Base-by-base conservation (phyloP, 345 rosid species). In the Citropsis articulata region DNA sequence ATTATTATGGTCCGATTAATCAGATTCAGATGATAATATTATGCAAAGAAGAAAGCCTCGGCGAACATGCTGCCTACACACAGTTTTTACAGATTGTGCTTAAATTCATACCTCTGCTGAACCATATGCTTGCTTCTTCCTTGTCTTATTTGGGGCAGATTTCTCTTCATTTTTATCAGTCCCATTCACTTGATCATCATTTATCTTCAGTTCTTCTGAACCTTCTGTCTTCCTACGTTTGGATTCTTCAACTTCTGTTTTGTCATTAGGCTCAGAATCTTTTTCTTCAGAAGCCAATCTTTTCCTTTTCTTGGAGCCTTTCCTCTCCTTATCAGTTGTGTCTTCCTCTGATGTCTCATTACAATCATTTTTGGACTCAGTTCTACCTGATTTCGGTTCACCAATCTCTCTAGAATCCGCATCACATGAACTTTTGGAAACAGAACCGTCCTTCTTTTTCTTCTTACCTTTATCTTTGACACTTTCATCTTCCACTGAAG, bases 231-330 rank as follows among this genome's bases (percentile, higher is more conserved):
- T 90, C 81, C 84, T 80, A 40, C 82, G 87, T 66, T 87, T 90
- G 33, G 93, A 81, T 79, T 82, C 93, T 71, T 90, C 93, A 67
- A 66, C 77, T 73, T 45, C 84, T 16, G 76, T 84, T 66, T 74
- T 59, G 38, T 80, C 79, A 72, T 60, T 76, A 62, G 79, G 68
- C 75, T 74, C 73, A 82, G 77, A 36, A 75, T 79, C 80, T 55
- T 75, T 77, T 80, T 81, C 93, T 67, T 87, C 87, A 68, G 93
- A 85, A 75, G 81, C 90, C 42, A 72, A 56, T 82, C 92, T 86
- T 86, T 95, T 95, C 80, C 98, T 87, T 83, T 95, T 95, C 87
- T 91, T 93, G 74, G 92, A 86, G 81, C 45, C 75, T 72, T 85
- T 88, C 68, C 62, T 40, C 61, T 79, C 82, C 72, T 80, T 85